Evolutionary conservation across 345 rosid species (phyloP).

Genomic region (Trapa bicornis): DNA sequence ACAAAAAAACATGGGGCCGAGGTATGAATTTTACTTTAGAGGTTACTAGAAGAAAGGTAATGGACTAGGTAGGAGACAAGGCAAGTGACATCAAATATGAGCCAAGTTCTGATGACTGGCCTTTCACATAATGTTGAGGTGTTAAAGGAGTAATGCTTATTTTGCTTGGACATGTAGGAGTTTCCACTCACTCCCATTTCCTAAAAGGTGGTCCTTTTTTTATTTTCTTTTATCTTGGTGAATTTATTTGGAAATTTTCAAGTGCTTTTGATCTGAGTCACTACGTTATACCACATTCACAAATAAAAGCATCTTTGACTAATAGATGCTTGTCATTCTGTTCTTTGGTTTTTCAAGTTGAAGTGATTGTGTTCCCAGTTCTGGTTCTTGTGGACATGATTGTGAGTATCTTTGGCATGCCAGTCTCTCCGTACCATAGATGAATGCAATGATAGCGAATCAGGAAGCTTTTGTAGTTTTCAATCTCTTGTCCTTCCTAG

Average conservation of each 20-base stretch:
- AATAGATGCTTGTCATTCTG: neutral
- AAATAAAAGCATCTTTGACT: neutral
- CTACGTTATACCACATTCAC: neutral
- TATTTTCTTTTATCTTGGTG: too few relatives aligned
- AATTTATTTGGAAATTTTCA: neutral
- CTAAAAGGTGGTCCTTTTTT: neutral
- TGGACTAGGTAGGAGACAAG: conserved; percentile 1
- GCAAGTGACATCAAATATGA: neutral
- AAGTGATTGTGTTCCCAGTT: too few relatives aligned
- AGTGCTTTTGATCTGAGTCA: neutral
- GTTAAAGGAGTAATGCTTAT: neutral
- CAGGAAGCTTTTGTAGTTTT: too few relatives aligned
- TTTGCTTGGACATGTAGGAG: neutral
- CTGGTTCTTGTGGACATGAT: too few relatives aligned
- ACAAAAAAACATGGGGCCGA: neutral
- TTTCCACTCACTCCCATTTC: neutral
- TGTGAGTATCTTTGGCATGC: too few relatives aligned
- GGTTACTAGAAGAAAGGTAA: neutral
- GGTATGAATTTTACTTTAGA: conserved; percentile 1
- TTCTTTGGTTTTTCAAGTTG: too few relatives aligned
- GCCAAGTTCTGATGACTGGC: conserved; percentile 11
- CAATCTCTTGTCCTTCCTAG: too few relatives aligned
- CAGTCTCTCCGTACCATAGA: too few relatives aligned
- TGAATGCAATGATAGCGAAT: too few relatives aligned
- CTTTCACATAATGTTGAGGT: neutral